Evolutionary conservation across 371 early-diverging fungal species (phyloP), one percentile per base, ranked within the genome.

Genomic region (Lichtheimia corymbifera): DNA sequence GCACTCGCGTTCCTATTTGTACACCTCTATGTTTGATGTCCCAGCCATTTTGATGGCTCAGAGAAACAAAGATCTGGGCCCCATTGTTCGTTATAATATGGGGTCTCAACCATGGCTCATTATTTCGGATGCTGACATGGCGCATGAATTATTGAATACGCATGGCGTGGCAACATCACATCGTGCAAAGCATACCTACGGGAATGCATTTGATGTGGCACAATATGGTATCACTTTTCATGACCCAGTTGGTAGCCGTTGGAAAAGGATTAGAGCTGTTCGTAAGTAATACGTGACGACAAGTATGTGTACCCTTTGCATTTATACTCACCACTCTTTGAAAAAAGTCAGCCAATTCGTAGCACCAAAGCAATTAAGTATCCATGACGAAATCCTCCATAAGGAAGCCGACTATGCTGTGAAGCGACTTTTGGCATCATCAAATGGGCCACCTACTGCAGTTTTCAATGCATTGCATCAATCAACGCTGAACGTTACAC

Each of bases 21-120:
- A 35, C 9, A 35, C 14, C 3, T 58, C 12, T 54, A 64, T 30
- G 15, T 43, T 3, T 24, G 30, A 24, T 22, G 15, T 53, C 17
- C n/a, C n/a, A 53, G 60, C 45, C 35, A 56, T 18, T 11, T 9
- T 14, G 47, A n/a, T 41, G 28, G 28, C 20, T 22, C 13, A 43
- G 15, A 9, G 14, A 28, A 14, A 27, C 6, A 17, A 15, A 45
- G 14, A n/a, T 0, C 4, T 24, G n/a, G 17, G 28, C 1, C 27
- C 42, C 2, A 50, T 50, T 17, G 35, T 60, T 20, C 20, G 51
- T 43, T 24, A 65, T 30, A 18, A 55, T 15, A 64, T 69, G 65
- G 70, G 70, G 27, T 59, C 62, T 15, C 52, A 65, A 17, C 40
- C 53, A 13, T 69, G 65, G 65, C 45, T 69, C 15, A 30, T 62